Evolutionary conservation across 2,329 filamentous ascomycete genomes (phyloP), one percentile per base, ranked within the genome.

Genomic region (Nannizzia gypsea): DNA sequence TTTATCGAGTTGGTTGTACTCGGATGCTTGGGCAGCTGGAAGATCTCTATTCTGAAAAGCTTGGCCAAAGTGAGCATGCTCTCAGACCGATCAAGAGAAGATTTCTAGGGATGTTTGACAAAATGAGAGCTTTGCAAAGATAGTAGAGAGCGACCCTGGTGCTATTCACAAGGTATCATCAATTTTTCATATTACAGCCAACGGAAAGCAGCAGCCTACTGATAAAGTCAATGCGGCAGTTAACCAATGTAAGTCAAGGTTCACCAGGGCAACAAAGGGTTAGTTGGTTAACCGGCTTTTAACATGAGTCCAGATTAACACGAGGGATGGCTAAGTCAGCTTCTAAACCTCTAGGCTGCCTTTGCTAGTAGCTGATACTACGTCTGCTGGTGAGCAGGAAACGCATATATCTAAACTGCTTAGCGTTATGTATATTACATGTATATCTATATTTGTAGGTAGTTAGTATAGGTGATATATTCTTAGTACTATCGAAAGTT

Each of bases 1-100:
- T 72, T 24, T 81, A 77, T 63, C 71, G 69, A 38, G 66, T 70
- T 31, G 75, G 77, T 56, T 77, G 75, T 48, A 63, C 73, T 62
- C 69, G 67, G n/a, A 64, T 80, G 20, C 65, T 81, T 6, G 67
- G 76, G 36, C 66, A 73, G 20, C 67, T 80, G 17, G 69, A 75
- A 54, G 61, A 72, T 57, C 68, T 67, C 4, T 77, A 80, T 28
- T 66, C 71, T 28, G 65, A 69, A 26, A 70, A 74, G 15, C 73
- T 76, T 56, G 64, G 69, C 38, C 54, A 71, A 24, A 69, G 68
- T 57, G 63, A 64, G 40, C 64, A 68, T 48, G 67, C 70, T 50
- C 67, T 72, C 60, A 55, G 65, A 6, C 61, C 64, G 3, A 64
- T 72, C 15, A 67, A 66, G 60, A 60, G 67, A 24, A 66, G 70